Evolutionary conservation across 2,329 filamentous ascomycete genomes (phyloP), one percentile per base, ranked within the genome.

Genomic region (Lojkania enalia): DNA sequence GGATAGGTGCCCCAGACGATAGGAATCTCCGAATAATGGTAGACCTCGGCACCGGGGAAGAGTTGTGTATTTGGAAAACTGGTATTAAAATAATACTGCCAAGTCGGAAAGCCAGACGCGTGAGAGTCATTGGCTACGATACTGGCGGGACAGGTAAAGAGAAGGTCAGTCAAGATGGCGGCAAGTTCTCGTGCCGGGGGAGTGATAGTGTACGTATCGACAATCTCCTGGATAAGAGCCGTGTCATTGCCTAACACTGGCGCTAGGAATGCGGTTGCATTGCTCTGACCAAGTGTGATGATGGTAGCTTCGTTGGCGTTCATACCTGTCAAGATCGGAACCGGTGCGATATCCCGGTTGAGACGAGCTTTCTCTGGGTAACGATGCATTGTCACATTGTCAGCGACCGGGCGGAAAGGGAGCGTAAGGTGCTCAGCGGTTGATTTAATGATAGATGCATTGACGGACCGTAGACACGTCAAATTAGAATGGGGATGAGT

Each of bases 1-100:
- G 45, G 25, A 14, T 61, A 62, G 3, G 58, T 62, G 19, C 55
- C 42, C 31, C 64, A 64, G 1, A 63, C 55, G 2, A 58, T 39
- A 2, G 43, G 39, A 2, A 66, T 57, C 36, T 66, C 62, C 1
- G 56, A 52, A 0, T 51, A 40, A 35, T 66, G 62, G 35, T 54
- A 64, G 0, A 45, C 58, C 11, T 15, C 30, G 30, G 11, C 16
- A 6, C 30, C 30, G 6, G 16, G 7, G 16, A 11, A 11, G 30
- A 15, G 30, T 12, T 6, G 6, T 13, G 12, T 19, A 20, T 36
- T 21, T 5, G 15, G 33, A 20, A 36, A 36, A 5, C 11, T 21
- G 9, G 15, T 19, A 20, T 36, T 15, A 11, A 21, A 36, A 12
- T 7, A 36, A 18, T 23, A 46, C 21, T 19, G 5, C 33, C 33